Conservation (phyloP, 352 stramenopile species). For the Globisporangium abappressorium region DNA sequence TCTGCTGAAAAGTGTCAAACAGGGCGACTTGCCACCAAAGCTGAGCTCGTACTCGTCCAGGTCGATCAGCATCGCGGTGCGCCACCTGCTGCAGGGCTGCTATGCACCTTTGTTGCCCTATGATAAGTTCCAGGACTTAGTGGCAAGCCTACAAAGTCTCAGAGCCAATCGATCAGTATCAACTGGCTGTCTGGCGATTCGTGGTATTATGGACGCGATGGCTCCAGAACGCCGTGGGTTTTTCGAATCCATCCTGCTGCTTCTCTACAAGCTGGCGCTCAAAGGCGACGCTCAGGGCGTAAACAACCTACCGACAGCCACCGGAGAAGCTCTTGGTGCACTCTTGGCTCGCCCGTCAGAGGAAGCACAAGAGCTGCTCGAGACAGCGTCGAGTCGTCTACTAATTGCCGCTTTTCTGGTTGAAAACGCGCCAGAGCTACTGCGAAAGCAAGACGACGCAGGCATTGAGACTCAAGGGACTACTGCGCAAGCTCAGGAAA, state of each 20-base stretch:
- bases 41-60: conserved; percentile 30
- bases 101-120: conserved; percentile 30
- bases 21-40: conserved; percentile 23
- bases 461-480: neutral
- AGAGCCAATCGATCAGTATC: neutral
- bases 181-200: neutral
- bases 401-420: conserved; percentile 24
- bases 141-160: neutral
- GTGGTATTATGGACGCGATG: conserved; percentile 6
- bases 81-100: conserved; percentile 17
- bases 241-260: conserved; percentile 28
- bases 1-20: conserved; percentile 19
- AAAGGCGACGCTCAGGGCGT: conserved; percentile 7
- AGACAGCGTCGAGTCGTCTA: neutral
- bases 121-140: conserved; percentile 6
- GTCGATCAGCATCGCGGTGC: conserved; percentile 24
- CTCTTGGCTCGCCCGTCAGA: conserved; percentile 12
- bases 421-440: conserved; percentile 19
- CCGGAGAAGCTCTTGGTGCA: conserved; percentile 19
- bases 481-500: no score
- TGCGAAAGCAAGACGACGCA: conserved; percentile 3
- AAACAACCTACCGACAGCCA: conserved; percentile 5
- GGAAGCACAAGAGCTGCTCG: neutral
- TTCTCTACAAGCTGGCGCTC: conserved; percentile 30
- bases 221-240: conserved; percentile 21